Conservation (phyloP, 306 rosid genomes). For the Fagus crenata region DNA sequence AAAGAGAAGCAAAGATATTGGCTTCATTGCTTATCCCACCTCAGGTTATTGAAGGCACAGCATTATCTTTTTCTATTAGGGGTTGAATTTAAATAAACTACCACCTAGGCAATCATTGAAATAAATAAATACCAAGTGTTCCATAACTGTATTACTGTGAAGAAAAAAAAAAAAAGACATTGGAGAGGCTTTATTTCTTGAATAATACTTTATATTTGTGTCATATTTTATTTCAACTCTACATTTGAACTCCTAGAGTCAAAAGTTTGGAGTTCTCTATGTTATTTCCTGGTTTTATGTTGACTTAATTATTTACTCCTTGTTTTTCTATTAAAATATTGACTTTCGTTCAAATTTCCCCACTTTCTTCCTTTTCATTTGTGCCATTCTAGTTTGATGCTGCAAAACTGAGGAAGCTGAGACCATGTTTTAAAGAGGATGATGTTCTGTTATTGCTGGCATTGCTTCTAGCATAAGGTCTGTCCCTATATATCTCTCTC, state of each 20-base stretch:
- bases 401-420: conserved; percentile 71
- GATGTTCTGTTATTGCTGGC: conserved; percentile 91
- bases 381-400: conserved; percentile 71
- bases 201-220: not conserved
- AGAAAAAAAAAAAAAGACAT: not conserved
- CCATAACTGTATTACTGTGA: not conserved
- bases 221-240: not conserved
- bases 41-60: not conserved
- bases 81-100: not conserved
- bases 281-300: not conserved
- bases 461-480: conserved; percentile 88
- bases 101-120: not conserved
- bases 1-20: not conserved
- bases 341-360: not conserved
- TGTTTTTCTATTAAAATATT: not conserved
- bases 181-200: not conserved
- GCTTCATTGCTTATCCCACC: not conserved
- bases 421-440: conserved; percentile 73
- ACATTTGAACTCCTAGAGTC: not conserved
- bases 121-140: not conserved
- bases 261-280: not conserved
- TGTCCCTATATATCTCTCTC: conserved; percentile 5
- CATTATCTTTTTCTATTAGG: not conserved
- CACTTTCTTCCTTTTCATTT: not conserved
- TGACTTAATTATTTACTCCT: not conserved